Base-by-base conservation (phyloP, 306 rosid species). In the Cicer yamashitae region DNA sequence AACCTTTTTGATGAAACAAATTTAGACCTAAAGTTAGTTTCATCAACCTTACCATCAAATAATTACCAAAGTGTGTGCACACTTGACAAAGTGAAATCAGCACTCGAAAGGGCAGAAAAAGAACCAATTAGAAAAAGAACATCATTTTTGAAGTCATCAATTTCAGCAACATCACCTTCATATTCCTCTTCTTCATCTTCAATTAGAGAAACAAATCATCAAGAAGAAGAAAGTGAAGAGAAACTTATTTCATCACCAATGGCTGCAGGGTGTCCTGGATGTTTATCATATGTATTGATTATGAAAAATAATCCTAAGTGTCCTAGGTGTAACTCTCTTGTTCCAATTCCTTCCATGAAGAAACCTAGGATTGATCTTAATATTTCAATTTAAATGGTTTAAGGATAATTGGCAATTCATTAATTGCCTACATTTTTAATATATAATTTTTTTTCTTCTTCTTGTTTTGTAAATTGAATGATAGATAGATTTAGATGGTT, bases 181-280 rank as follows among this genome's bases (percentile, higher is more conserved):
- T 84, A 87, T 22, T 87, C 96, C 0, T 94, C 97, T 0, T 90
- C 98, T 0, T 90, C 97, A 0, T 94, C 97, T 0, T 87, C 96
- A 6, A 83, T 88, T 1, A 85, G 79, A 72, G 96, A 94, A 52
- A 50, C 50, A 10, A 67, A 14, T 38, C 18, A 61, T 10, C 90
- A 82, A 44, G 97, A 94, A 39, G 96, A 87, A 10, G 96, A 90
- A 5, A 77, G 70, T 61, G 93, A 83, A 3, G 88, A 89, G 34
- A 85, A 75, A 44, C 5, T 82, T 9, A 22, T 51, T 45, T 80
- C 93, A 7, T 84, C 98, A 1, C 96, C 98, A 5, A 73, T 92
- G 67, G 98, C 98, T n/a, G 96, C 88, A 14, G 99, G 96, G 11
- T 96, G 99, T 68, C 97, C 98, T 59, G 93, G 97, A 1, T 96